A percentile compares a stretch with the other conserved stretches of the same genome.
phyloP scores from a whole-genome alignment of 2,329 filamentous ascomycete species.

The Colletotrichum liriopes region DNA sequence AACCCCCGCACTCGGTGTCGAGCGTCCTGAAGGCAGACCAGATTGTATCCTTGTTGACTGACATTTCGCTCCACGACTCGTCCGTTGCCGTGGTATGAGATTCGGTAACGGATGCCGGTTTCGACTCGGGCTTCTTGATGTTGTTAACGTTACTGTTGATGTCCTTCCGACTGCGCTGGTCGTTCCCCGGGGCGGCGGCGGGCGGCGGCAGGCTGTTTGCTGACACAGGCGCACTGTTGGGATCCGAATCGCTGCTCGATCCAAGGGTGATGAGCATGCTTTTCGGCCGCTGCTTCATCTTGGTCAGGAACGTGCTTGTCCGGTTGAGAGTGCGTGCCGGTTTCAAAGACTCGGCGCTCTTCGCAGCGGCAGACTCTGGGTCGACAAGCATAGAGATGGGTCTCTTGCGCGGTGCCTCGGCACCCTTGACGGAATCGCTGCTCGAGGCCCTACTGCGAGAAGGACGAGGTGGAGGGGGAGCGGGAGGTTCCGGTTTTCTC shows the following conservation, averaged over 20 bases:
- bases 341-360: slow-evolving; percentile 55
- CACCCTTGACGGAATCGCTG: slow-evolving; percentile 45
- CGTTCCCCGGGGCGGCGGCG: slow-evolving; percentile 46
- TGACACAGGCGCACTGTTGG: slow-evolving; percentile 61
- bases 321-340: slow-evolving; percentile 58
- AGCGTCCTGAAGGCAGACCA: slow-evolving; percentile 70
- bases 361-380: slow-evolving; percentile 49
- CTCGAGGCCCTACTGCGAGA: slow-evolving; percentile 33
- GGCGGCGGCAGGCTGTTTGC: slow-evolving; percentile 62
- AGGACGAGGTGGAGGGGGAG: slow-evolving; percentile 43
- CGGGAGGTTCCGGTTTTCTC: slow-evolving; percentile 47
- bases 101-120: slow-evolving; percentile 57
- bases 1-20: slow-evolving; percentile 67
- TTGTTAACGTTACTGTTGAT: slow-evolving; percentile 12
- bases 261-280: slow-evolving; percentile 59
- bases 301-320: slow-evolving; percentile 66
- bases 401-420: slow-evolving; percentile 52
- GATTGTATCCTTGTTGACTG: slow-evolving; percentile 65
- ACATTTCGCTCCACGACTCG: slow-evolving; percentile 64
- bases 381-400: slow-evolving; percentile 48
- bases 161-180: slow-evolving; percentile 22
- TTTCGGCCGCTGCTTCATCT: slow-evolving; percentile 65
- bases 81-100: slow-evolving; percentile 57
- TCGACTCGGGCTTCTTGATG: slow-evolving; percentile 36
- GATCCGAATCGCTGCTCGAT: slow-evolving; percentile 56